A percentile compares a stretch with the other conserved stretches of the same genome.
phyloP scores from a whole-genome alignment of 768 basidiomycete genomes.

The Termitomyces sp. region DNA sequence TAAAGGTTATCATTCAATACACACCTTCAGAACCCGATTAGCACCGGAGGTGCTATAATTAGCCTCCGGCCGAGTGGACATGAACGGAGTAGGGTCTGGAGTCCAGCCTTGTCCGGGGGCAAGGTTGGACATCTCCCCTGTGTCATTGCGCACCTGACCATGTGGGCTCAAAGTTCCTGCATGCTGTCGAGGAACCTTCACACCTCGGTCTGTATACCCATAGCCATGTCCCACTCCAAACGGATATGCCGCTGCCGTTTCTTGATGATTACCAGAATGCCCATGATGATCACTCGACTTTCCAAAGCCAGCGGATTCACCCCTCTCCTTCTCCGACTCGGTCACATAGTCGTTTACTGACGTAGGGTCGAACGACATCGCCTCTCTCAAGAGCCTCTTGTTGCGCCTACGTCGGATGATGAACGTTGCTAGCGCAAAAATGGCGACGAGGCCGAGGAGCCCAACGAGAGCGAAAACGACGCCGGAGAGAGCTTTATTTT shows the following conservation, averaged over 20 bases:
- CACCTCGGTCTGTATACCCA: background rate
- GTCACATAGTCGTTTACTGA: conserved; percentile 13
- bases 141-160: background rate
- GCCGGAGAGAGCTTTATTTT: conserved; percentile 61
- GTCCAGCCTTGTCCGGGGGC: conserved; percentile 1
- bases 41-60: background rate
- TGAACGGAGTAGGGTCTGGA: conserved; percentile 4
- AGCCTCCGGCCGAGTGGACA: background rate
- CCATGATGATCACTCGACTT: conserved; percentile 17
- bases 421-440: conserved; percentile 41
- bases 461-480: conserved; percentile 47
- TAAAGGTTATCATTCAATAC: background rate
- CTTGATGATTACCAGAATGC: background rate
- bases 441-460: conserved; percentile 36
- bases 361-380: conserved; percentile 47
- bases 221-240: conserved; percentile 2
- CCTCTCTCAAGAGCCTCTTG: conserved; percentile 34
- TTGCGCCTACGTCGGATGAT: conserved; percentile 43
- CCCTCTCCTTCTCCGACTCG: conserved; percentile 20
- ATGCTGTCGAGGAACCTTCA: background rate
- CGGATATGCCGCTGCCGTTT: background rate
- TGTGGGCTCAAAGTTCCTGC: background rate
- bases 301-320: conserved; percentile 10
- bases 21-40: conserved; percentile 8
- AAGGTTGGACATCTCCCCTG: background rate